Conservation (phyloP, 768 basidiomycete genomes). For the Collybia sordida region DNA sequence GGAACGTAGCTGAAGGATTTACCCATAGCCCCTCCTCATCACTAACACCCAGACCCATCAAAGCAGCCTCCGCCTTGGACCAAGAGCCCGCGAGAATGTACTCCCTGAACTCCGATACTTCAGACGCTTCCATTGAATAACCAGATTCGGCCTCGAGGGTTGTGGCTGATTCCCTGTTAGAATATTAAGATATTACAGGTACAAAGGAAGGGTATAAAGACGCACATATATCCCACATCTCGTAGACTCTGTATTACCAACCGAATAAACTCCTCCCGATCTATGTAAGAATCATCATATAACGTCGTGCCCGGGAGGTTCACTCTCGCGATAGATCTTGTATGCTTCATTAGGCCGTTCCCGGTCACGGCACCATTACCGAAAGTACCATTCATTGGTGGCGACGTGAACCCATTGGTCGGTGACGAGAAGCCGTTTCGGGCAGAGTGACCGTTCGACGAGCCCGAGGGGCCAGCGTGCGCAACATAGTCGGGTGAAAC, state of each 20-base stretch:
- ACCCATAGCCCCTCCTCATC: conserved; percentile 74
- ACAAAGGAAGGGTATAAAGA: conserved; percentile 14
- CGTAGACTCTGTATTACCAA: conserved; percentile 85
- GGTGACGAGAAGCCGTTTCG: conserved; percentile 37
- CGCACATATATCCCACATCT: conserved; percentile 81
- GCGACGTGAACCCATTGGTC: conserved; percentile 32
- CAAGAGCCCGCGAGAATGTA: conserved; percentile 81
- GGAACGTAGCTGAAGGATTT: conserved; percentile 19
- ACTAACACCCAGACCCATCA: conserved; percentile 67
- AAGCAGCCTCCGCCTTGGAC: conserved; percentile 70
- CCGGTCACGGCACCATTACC: conserved; percentile 27
- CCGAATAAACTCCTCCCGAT: conserved; percentile 89
- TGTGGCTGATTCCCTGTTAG: conserved; percentile 77
- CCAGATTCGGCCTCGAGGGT: conserved; percentile 93
- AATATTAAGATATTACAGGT: conserved; percentile 1
- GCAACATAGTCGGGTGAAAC: conserved; percentile 40
- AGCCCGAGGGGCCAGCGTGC: conserved; percentile 51
- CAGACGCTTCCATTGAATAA: conserved; percentile 75
- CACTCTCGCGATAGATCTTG: conserved; percentile 57
- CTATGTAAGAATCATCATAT: conserved; percentile 75
- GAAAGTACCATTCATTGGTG: conserved; percentile 36
- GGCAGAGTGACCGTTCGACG: conserved; percentile 40
- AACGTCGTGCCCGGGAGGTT: conserved; percentile 70
- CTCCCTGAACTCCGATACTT: conserved; percentile 78
- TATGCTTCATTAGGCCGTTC: conserved; percentile 54